Conservation (phyloP, 768 basidiomycete genomes). For the Lyophyllum atratum region DNA sequence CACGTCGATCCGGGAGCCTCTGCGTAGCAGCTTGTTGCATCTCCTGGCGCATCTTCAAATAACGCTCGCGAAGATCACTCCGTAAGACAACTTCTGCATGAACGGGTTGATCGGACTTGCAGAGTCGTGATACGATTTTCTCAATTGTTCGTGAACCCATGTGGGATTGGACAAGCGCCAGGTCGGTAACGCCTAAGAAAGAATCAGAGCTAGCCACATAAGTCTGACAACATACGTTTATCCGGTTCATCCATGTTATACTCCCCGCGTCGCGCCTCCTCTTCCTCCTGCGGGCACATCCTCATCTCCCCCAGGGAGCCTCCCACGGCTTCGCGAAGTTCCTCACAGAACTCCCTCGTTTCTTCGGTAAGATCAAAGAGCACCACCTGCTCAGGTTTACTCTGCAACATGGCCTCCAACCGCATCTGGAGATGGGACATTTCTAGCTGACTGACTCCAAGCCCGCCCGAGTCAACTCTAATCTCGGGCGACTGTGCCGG, state of each 20-base stretch:
- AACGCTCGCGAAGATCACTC: not conserved
- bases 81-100: conserved; percentile 11
- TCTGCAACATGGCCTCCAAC: conserved; percentile 5
- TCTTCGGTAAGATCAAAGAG: conserved; percentile 11
- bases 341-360: conserved; percentile 13
- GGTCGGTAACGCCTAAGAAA: conserved; percentile 9
- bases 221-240: conserved; percentile 1
- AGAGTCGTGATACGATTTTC: conserved; percentile 1
- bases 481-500: conserved; percentile 1
- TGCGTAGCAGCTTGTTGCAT: conserved; percentile 3
- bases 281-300: conserved; percentile 6
- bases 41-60: not conserved
- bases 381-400: conserved; percentile 6
- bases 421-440: conserved; percentile 9
- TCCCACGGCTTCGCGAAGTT: conserved; percentile 4
- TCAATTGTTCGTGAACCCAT: conserved; percentile 6
- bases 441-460: conserved; percentile 7
- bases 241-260: not conserved
- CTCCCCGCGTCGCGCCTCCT: not conserved
- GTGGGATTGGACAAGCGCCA: not conserved
- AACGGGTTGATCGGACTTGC: not conserved
- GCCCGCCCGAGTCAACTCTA: conserved; percentile 10
- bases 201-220: too few species aligned
- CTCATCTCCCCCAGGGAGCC: too few species aligned
- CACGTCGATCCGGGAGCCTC: conserved; percentile 1